A percentile compares a stretch with the other conserved stretches of the same genome.
These are phyloP conservation scores for Salix viminalis DNA, from an alignment of 345 rosid genomes.

Conservation along the genomic window DNA sequence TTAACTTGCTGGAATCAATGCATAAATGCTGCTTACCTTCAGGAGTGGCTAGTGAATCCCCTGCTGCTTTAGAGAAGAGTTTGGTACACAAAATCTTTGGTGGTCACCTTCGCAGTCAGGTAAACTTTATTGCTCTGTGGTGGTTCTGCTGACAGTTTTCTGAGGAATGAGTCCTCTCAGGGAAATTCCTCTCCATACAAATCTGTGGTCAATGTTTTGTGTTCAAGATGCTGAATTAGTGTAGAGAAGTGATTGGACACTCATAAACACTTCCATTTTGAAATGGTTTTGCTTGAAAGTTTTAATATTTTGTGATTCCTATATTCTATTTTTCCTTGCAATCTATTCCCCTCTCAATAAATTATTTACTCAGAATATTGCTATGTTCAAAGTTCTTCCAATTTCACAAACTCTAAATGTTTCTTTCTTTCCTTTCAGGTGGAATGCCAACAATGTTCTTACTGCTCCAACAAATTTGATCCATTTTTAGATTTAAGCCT, in stretches of 20 bases:
- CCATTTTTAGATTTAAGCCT: constrained; percentile 92
- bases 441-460: constrained; percentile 70
- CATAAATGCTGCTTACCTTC: constrained; percentile 94
- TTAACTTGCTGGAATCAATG: constrained; percentile 91
- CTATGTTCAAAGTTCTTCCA: neutral
- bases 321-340: neutral
- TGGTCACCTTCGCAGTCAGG: constrained; percentile 91
- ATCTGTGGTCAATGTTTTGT: neutral
- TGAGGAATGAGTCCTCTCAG: neutral
- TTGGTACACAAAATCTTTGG: constrained; percentile 96
- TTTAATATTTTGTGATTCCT: neutral
- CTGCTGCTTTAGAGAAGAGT: constrained; percentile 86
- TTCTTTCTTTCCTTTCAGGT: constrained; percentile 37
- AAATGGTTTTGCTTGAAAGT: neutral
- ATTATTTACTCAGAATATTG: constrained; percentile 1
- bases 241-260: neutral
- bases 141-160: neutral
- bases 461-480: constrained; percentile 78
- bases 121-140: constrained; percentile 16
- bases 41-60: constrained; percentile 84
- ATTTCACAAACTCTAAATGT: neutral
- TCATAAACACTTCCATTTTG: neutral
- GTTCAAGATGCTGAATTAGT: neutral
- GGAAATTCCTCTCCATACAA: neutral
- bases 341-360: neutral